phyloP scores from a whole-genome alignment of 2,329 filamentous ascomycete species.

The Dactylellina parvicollis region DNA sequence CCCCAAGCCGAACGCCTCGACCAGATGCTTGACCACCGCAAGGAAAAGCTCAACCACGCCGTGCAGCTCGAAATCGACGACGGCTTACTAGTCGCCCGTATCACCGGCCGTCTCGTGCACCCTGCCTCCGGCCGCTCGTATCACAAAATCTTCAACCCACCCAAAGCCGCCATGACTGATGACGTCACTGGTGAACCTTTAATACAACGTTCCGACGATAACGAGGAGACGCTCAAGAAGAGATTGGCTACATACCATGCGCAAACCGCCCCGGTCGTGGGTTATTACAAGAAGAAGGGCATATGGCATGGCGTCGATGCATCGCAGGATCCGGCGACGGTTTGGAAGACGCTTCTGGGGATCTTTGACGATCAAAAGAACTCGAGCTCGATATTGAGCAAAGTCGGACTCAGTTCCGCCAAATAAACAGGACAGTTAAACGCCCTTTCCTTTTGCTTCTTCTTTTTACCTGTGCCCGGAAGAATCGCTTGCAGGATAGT shows the following conservation, averaged over 20 bases:
- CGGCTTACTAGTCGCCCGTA: constrained; percentile 88
- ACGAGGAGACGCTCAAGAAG: constrained; percentile 95
- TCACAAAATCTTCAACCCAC: constrained; percentile 99
- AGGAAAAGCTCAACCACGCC: constrained; percentile 90
- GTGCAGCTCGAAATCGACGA: constrained; percentile 98
- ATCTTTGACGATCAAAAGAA: constrained; percentile 73
- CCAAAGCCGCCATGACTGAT: constrained; percentile 92
- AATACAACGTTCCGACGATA: constrained; percentile 96
- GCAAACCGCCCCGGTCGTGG: constrained; percentile 90
- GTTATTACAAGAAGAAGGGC: constrained; percentile 96
- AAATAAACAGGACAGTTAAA: constrained; percentile 18
- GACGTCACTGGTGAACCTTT: constrained; percentile 96
- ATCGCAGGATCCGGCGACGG: constrained; percentile 91
- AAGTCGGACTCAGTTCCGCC: constrained; percentile 55
- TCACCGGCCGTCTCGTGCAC: constrained; percentile 95
- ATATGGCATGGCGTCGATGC: constrained; percentile 97
- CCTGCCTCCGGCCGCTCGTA: constrained; percentile 95
- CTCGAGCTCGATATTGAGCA: constrained; percentile 51
- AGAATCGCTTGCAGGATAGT: neutral
- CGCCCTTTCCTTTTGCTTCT: neutral
- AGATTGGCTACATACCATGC: constrained; percentile 90
- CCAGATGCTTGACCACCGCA: constrained; percentile 80
- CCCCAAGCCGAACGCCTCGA: constrained; percentile 94
- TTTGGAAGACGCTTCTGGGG: constrained; percentile 90
- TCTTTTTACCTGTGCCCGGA: neutral